Conservation (phyloP, 768 basidiomycete species). For the Suillus brevipes region DNA sequence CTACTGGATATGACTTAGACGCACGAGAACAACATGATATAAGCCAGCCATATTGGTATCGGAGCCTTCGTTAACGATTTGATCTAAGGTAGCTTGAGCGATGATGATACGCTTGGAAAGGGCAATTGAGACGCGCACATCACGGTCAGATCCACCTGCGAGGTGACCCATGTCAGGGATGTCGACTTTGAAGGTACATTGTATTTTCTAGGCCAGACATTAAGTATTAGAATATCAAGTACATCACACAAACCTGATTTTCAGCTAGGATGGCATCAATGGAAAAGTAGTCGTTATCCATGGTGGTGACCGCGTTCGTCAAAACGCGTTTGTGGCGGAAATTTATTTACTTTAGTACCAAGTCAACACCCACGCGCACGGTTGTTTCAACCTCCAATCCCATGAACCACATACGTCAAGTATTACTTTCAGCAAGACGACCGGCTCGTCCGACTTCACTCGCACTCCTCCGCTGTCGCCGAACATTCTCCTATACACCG, state of each 20-base stretch:
- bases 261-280: slow-evolving; percentile 89
- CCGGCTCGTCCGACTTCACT: slow-evolving; percentile 16
- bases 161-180: slow-evolving; percentile 88
- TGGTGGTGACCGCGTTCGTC: slow-evolving; percentile 44
- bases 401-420: slow-evolving; percentile 26
- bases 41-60: slow-evolving; percentile 89
- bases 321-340: slow-evolving; percentile 25
- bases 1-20: slow-evolving; percentile 14
- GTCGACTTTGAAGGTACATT: slow-evolving; percentile 88
- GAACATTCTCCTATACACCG: slow-evolving; percentile 33
- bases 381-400: neutral
- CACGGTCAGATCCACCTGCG: slow-evolving; percentile 80
- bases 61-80: slow-evolving; percentile 73
- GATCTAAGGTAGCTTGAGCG: slow-evolving; percentile 52
- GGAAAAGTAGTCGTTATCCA: slow-evolving; percentile 93
- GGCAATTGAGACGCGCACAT: slow-evolving; percentile 50
- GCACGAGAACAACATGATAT: slow-evolving; percentile 81
- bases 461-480: slow-evolving; percentile 17
- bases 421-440: slow-evolving; percentile 17
- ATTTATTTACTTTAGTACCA: neutral
- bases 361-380: neutral
- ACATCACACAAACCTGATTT: slow-evolving; percentile 63
- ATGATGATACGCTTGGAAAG: neutral
- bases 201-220: slow-evolving; percentile 65
- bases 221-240: neutral